Conservation (phyloP, 148 eudicot species). For the Vaccinium corymbosum region DNA sequence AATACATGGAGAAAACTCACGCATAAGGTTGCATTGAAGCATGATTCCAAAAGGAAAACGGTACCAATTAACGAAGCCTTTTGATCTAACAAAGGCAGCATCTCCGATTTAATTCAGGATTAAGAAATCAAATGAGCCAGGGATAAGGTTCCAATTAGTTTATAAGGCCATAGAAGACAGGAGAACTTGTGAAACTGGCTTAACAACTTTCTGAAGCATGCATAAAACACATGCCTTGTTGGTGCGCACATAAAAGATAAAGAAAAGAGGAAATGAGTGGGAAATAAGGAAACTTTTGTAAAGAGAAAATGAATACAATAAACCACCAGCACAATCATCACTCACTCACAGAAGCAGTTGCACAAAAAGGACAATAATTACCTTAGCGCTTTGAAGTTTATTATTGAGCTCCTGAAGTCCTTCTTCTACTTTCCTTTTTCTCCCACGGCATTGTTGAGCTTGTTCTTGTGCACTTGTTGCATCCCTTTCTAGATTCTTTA, state of each 20-base stretch:
- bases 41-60: background rate
- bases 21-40: background rate
- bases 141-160: background rate
- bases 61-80: background rate
- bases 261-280: background rate
- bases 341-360: background rate
- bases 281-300: background rate
- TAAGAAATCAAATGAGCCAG: background rate
- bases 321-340: background rate
- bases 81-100: background rate
- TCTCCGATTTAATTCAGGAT: background rate
- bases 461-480: slow-evolving; percentile 33
- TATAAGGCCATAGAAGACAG: background rate
- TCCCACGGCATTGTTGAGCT: slow-evolving; percentile 38
- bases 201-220: background rate
- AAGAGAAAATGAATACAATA: background rate
- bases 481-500: slow-evolving; percentile 58
- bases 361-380: slow-evolving; percentile 21
- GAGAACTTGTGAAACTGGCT: background rate
- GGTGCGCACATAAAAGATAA: background rate
- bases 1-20: background rate
- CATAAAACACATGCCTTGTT: background rate
- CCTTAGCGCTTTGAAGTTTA: slow-evolving; percentile 52
- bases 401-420: slow-evolving; percentile 33
- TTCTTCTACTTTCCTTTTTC: slow-evolving; percentile 56